Percentiles rank a stretch among this genome's conserved stretches.
phyloP scores from a whole-genome alignment of 805 yeast genomes.

The Saccharomycopsis babjevae region DNA sequence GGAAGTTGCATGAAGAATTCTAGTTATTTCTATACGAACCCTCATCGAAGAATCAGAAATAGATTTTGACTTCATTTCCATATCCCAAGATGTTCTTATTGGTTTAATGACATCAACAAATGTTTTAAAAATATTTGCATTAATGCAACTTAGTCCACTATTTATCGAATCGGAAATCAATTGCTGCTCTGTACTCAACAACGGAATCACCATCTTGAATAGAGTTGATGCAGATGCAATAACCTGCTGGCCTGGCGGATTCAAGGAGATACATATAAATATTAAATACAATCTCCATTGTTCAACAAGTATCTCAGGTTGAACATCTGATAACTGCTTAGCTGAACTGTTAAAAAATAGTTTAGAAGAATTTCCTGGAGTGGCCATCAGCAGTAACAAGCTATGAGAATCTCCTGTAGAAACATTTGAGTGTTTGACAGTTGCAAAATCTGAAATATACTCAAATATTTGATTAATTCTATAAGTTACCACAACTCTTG shows the following conservation, averaged over 20 bases:
- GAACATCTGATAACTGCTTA: conserved; percentile 24
- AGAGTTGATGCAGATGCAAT: conserved; percentile 88
- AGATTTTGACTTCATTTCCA: conserved; percentile 23
- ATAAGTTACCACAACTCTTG: conserved; percentile 84
- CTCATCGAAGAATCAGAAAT: conserved; percentile 28
- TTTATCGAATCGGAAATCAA: conserved; percentile 77
- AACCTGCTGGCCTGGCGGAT: conserved; percentile 82
- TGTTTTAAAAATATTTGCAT: conserved; percentile 78
- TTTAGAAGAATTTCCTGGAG: conserved; percentile 9
- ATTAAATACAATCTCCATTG: conserved; percentile 87
- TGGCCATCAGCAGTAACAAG: conserved; percentile 21
- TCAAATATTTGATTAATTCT: conserved; percentile 80
- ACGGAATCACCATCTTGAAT: conserved; percentile 77
- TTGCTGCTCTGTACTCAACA: conserved; percentile 59
- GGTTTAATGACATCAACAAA: conserved; percentile 67
- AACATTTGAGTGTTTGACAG: conserved; percentile 24
- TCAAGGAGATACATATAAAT: conserved; percentile 84
- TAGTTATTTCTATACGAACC: conserved; percentile 66
- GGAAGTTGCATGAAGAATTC: conserved; percentile 62
- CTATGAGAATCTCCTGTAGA: background rate
- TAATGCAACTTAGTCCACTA: conserved; percentile 81
- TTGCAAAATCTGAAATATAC: conserved; percentile 46
- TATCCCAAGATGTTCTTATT: conserved; percentile 44
- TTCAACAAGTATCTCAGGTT: conserved; percentile 64
- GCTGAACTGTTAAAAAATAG: conserved; percentile 11